Percentiles rank a stretch among this genome's conserved stretches.
phyloP scores from a whole-genome alignment of 805 yeast genomes.

The Suhomyces prunicola region DNA sequence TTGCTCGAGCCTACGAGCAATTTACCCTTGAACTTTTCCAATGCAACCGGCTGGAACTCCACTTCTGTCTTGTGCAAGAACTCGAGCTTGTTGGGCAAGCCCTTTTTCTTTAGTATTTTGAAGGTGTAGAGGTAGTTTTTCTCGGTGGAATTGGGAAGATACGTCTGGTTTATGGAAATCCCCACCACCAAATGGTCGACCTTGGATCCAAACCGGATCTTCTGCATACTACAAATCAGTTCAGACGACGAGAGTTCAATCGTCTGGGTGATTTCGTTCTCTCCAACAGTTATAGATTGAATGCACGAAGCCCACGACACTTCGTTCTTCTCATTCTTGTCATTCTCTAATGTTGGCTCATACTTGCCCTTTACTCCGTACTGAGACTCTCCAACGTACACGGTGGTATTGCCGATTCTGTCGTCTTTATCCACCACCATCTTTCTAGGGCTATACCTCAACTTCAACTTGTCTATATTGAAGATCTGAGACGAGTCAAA shows the following conservation, averaged over 20 bases:
- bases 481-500: slow-evolving; percentile 27
- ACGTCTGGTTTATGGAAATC: slow-evolving; percentile 25
- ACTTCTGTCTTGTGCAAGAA: slow-evolving; percentile 61
- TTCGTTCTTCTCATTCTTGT: slow-evolving; percentile 10
- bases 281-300: slow-evolving; percentile 41
- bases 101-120: slow-evolving; percentile 22
- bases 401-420: slow-evolving; percentile 11
- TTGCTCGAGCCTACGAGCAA: slow-evolving; percentile 58
- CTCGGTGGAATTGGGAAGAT: slow-evolving; percentile 24
- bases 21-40: slow-evolving; percentile 53
- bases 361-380: slow-evolving; percentile 32
- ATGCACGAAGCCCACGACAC: slow-evolving; percentile 51
- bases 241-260: slow-evolving; percentile 45
- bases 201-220: slow-evolving; percentile 25
- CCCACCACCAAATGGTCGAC: slow-evolving; percentile 47
- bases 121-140: slow-evolving; percentile 36
- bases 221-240: slow-evolving; percentile 39
- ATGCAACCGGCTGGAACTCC: slow-evolving; percentile 44
- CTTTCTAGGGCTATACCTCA: slow-evolving; percentile 52
- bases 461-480: slow-evolving; percentile 29
- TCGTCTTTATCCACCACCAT: slow-evolving; percentile 26
- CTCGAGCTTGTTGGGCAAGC: slow-evolving; percentile 23
- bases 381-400: slow-evolving; percentile 49
- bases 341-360: slow-evolving; percentile 8
- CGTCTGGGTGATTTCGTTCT: slow-evolving; percentile 35